phyloP scores from a whole-genome alignment of 108 stramenopile species.

The Skeletonema marinoi region DNA sequence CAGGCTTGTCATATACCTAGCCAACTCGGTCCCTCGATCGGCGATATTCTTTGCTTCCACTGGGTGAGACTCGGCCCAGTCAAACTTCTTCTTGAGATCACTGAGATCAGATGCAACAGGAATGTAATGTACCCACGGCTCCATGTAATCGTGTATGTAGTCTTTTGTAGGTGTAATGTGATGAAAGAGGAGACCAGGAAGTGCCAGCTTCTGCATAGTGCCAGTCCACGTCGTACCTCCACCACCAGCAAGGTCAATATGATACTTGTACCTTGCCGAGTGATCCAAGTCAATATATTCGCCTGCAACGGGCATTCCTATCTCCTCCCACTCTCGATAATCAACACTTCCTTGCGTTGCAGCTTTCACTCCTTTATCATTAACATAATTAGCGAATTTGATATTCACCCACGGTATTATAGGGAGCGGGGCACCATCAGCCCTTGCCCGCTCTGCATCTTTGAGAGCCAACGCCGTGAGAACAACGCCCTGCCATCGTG shows the following conservation, averaged over 20 bases:
- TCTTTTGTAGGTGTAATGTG: constrained; percentile 33
- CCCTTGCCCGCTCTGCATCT: background rate
- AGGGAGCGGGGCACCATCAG: background rate
- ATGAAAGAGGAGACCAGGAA: constrained; percentile 25
- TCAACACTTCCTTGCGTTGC: background rate
- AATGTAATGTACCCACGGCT: constrained; percentile 9
- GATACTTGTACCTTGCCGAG: background rate
- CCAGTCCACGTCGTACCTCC: constrained; percentile 27
- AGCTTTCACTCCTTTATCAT: background rate
- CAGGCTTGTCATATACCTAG: background rate
- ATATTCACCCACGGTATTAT: background rate
- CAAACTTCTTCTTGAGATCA: constrained; percentile 14
- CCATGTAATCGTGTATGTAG: constrained; percentile 13
- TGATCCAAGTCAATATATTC: background rate
- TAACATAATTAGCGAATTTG: background rate
- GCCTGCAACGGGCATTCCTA: background rate
- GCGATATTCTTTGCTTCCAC: constrained; percentile 10
- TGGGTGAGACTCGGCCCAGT: constrained; percentile 13
- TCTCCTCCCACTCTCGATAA: constrained; percentile 3
- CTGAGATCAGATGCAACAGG: constrained; percentile 7
- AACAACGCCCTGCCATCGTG: constrained; percentile 34
- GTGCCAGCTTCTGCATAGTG: constrained; percentile 14
- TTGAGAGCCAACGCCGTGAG: constrained; percentile 17
- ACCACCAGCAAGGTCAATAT: constrained; percentile 5
- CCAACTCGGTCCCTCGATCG: background rate